Conservation (phyloP, 202 grass and related monocot genomes). For the Panicum hallii region DNA sequence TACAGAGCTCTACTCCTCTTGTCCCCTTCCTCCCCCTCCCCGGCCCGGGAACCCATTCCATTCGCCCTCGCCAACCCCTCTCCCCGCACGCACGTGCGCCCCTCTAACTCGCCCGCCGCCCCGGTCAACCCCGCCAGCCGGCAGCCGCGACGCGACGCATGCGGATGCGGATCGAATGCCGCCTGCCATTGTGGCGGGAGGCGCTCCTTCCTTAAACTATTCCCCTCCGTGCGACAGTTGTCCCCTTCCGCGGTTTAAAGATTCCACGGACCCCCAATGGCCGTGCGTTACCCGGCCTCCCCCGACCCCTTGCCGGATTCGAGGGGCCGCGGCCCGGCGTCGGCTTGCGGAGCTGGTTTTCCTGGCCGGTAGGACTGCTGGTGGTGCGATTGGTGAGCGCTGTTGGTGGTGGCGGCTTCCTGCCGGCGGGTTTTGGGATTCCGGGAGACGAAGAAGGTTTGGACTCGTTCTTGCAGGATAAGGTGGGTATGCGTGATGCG, state of each 20-base stretch:
- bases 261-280: conserved; percentile 31
- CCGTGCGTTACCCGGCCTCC: conserved; percentile 21
- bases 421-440: conserved; percentile 31
- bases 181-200: background rate
- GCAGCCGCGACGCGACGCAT: background rate
- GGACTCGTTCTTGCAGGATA: background rate
- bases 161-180: conserved; percentile 42
- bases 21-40: background rate
- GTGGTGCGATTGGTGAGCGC: background rate
- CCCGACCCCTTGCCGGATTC: conserved; percentile 36
- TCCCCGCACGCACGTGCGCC: conserved; percentile 40
- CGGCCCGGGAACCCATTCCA: background rate
- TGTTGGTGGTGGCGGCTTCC: background rate
- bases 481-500: conserved; percentile 34
- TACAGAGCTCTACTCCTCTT: too few relatives aligned
- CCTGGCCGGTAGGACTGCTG: background rate
- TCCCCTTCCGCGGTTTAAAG: conserved; percentile 45
- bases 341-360: background rate
- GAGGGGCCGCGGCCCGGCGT: conserved; percentile 21
- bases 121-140: conserved; percentile 54
- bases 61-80: background rate
- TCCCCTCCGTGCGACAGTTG: conserved; percentile 41
- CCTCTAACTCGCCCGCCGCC: conserved; percentile 42
- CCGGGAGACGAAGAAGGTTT: background rate
- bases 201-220: conserved; percentile 35